Conservation (phyloP, 2,329 filamentous ascomycete genomes). For the Pseudocercospora vitis region DNA sequence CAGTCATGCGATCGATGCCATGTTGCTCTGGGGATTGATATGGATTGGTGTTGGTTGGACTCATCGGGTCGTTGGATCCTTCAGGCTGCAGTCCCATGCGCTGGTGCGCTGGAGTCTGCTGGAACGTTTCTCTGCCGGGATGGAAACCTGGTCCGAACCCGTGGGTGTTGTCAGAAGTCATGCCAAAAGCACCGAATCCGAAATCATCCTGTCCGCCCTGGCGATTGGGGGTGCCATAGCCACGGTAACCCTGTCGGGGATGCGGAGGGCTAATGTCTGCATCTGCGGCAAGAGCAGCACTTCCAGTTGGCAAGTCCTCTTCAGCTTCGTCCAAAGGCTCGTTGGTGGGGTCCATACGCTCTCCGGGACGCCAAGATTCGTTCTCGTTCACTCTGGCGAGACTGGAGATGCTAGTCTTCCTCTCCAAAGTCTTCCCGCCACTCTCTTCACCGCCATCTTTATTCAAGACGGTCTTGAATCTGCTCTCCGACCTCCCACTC, state of each 20-base stretch:
- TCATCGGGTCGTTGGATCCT: slow-evolving; percentile 66
- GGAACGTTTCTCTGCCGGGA: slow-evolving; percentile 56
- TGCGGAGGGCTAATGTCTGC: slow-evolving; percentile 65
- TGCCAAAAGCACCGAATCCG: slow-evolving; percentile 61
- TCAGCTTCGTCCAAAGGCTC: slow-evolving; percentile 61
- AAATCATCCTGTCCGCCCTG: slow-evolving; percentile 57
- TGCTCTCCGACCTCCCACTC: slow-evolving; percentile 71
- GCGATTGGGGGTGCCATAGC: slow-evolving; percentile 47
- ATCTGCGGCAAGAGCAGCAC: slow-evolving; percentile 71
- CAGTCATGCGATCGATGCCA: slow-evolving; percentile 57
- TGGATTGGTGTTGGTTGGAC: slow-evolving; percentile 93
- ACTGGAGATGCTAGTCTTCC: slow-evolving; percentile 56
- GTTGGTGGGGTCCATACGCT: slow-evolving; percentile 27
- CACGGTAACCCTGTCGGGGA: slow-evolving; percentile 43
- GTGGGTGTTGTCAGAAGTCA: slow-evolving; percentile 53
- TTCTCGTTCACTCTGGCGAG: slow-evolving; percentile 57
- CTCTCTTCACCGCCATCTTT: slow-evolving; percentile 71
- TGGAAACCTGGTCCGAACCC: slow-evolving; percentile 33
- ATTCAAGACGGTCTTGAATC: slow-evolving; percentile 79
- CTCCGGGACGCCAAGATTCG: slow-evolving; percentile 48
- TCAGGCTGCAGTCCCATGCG: slow-evolving; percentile 44
- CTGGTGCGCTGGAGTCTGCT: slow-evolving; percentile 54
- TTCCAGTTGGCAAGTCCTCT: slow-evolving; percentile 65
- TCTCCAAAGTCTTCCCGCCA: slow-evolving; percentile 46
- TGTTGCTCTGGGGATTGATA: slow-evolving; percentile 87